phyloP scores from a whole-genome alignment of 352 stramenopile species.

The Globisporangium abappressorium region DNA sequence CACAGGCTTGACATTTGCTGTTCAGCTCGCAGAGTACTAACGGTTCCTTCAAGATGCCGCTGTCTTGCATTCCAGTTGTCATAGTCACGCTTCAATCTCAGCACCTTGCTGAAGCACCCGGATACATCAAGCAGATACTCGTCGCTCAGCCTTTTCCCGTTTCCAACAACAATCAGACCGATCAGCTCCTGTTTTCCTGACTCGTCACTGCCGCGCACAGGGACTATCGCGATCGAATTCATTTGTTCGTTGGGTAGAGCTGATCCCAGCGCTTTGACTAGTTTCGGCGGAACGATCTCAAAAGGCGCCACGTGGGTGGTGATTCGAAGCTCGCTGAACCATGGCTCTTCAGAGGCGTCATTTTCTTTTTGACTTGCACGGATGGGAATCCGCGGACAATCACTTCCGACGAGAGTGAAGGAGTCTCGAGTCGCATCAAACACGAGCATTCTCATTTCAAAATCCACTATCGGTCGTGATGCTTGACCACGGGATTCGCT shows the following conservation, averaged over 20 bases:
- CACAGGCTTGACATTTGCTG: background rate
- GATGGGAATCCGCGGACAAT: background rate
- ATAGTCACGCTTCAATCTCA: background rate
- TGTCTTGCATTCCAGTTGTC: background rate
- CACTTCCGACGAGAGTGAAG: slow-evolving; percentile 7
- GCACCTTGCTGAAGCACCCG: background rate
- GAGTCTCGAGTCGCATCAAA: background rate
- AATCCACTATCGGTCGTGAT: background rate
- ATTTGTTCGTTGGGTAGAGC: background rate
- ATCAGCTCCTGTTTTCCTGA: background rate
- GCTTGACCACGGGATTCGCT: background rate
- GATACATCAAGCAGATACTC: slow-evolving; percentile 2
- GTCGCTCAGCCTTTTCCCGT: background rate
- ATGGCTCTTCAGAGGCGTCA: background rate
- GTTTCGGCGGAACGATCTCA: background rate
- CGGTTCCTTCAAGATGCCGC: background rate
- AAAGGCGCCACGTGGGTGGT: slow-evolving; percentile 6
- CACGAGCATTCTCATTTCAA: slow-evolving; percentile 3
- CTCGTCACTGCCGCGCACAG: background rate
- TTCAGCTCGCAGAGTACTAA: background rate
- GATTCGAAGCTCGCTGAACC: slow-evolving; percentile 7
- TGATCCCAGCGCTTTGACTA: background rate
- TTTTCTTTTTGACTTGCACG: too few relatives aligned
- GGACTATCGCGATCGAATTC: slow-evolving; percentile 6
- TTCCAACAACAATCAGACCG: slow-evolving; percentile 2